Evolutionary conservation across 2,329 filamentous ascomycete species (phyloP), one percentile per base, ranked within the genome.

Genomic region (Scytalidium lignicola): DNA sequence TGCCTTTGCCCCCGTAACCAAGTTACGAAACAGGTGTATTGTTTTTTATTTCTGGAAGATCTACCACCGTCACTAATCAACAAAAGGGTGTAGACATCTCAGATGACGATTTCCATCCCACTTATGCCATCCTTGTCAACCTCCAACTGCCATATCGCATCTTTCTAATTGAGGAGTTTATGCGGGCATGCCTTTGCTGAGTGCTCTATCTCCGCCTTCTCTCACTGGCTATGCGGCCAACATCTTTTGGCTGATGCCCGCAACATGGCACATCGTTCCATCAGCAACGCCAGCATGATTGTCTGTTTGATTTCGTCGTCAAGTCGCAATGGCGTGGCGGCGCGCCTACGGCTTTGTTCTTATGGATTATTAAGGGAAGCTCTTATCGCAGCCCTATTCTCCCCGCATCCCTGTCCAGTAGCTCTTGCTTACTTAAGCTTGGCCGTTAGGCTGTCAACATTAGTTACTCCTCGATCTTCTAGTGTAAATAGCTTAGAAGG

Each of bases 151-250:
- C 32, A 37, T 17, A 37, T 37, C n/a, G 6, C 8, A 26, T 26
- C 32, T 37, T 37, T 17, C 10, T n/a, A 4, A 13, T 13, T 37
- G 32, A n/a, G n/a, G 32, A n/a, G 15, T 17, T 37, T 37, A 37
- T n/a, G n/a, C n/a, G n/a, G 23, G 5, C 23, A 26, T 43, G 57
- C 63, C 43, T 32, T 51, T 10, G 21, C 17, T 15, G 28, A 21
- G 4, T 43, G 48, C 7, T 49, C n/a, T 12, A 55, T 53, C 19
- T 32, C 42, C 8, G 26, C 26, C 26, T 7, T 7, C 7, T 28
- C 26, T 28, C 26, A 28, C 26, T 7, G 26, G 26, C 26, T 28
- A 28, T 13, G 7, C 7, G 26, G 26, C 26, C 26, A 7, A 28
- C 26, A 28, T 28, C 26, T 7, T 28, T 28, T 28, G 26, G 7